Conservation (phyloP, 306 rosid genomes). For the Neltuma alba region DNA sequence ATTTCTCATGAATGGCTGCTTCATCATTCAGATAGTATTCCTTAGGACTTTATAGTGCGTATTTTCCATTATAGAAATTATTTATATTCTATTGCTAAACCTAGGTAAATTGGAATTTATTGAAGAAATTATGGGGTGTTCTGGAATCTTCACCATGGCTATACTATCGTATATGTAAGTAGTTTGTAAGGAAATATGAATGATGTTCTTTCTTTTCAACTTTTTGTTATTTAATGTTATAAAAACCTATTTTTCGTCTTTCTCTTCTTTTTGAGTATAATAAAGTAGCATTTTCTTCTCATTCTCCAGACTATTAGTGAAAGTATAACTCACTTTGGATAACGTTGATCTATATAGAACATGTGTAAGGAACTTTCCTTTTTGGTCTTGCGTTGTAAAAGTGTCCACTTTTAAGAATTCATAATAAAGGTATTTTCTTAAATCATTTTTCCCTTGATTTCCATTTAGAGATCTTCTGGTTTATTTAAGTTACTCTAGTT, state of each 20-base stretch:
- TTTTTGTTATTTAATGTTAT: neutral
- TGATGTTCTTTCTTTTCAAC: neutral
- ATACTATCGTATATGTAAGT: neutral
- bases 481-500: neutral
- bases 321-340: neutral
- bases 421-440: neutral
- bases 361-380: neutral
- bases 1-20: slow-evolving; percentile 25
- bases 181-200: neutral
- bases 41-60: neutral
- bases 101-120: neutral
- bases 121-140: slow-evolving; percentile 5
- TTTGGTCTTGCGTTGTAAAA: neutral
- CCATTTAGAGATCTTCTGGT: neutral
- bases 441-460: neutral
- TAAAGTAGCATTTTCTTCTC: neutral
- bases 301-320: neutral
- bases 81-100: slow-evolving; percentile 3
- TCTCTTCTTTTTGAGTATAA: neutral
- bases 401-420: neutral
- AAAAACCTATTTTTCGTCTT: neutral
- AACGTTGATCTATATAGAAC: neutral
- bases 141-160: neutral
- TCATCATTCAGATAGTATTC: slow-evolving; percentile 8
- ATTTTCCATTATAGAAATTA: neutral